Percentiles rank a stretch among this genome's conserved stretches.
These are phyloP conservation scores for Aspergillus fumigatus DNA, from an alignment of 2,329 filamentous ascomycete genomes.

Conservation along the genomic window DNA sequence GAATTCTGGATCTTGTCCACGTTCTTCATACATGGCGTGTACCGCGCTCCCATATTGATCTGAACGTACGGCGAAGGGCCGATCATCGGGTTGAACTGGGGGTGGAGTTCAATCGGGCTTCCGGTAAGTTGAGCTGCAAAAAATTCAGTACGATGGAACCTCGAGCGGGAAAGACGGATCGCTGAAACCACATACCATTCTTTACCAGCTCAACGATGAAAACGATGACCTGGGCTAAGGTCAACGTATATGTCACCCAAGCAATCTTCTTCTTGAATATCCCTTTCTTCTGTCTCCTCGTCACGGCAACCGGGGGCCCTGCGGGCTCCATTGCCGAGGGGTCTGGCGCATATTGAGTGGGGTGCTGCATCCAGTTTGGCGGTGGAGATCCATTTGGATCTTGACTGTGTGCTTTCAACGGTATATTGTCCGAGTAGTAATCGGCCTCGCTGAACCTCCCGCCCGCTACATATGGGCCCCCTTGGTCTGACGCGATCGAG, in stretches of 20 bases:
- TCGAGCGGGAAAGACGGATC: background rate
- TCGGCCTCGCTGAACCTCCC: slow-evolving; percentile 31
- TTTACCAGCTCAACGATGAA: slow-evolving; percentile 86
- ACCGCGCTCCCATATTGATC: slow-evolving; percentile 96
- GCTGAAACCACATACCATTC: slow-evolving; percentile 59
- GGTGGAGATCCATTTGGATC: slow-evolving; percentile 29
- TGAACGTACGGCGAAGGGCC: slow-evolving; percentile 84
- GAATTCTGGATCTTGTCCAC: slow-evolving; percentile 39
- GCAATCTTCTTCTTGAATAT: slow-evolving; percentile 60
- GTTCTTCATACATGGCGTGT: slow-evolving; percentile 91
- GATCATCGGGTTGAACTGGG: slow-evolving; percentile 94
- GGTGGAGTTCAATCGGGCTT: slow-evolving; percentile 64
- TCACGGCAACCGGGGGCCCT: slow-evolving; percentile 12
- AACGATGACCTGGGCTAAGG: slow-evolving; percentile 70
- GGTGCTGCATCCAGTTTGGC: slow-evolving; percentile 40
- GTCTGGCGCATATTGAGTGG: slow-evolving; percentile 45
- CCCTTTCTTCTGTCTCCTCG: slow-evolving; percentile 42
- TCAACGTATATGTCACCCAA: slow-evolving; percentile 78
- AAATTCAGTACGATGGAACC: background rate
- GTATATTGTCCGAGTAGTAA: slow-evolving; percentile 41
- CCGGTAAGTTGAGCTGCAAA: slow-evolving; percentile 66
- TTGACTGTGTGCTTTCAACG: slow-evolving; percentile 33
- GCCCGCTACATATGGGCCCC: slow-evolving; percentile 22
- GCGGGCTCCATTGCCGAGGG: slow-evolving; percentile 42
- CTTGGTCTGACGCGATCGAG: slow-evolving; percentile 31